Base-by-base conservation (phyloP, 768 basidiomycete genomes). In the Amanita polypyramis region DNA sequence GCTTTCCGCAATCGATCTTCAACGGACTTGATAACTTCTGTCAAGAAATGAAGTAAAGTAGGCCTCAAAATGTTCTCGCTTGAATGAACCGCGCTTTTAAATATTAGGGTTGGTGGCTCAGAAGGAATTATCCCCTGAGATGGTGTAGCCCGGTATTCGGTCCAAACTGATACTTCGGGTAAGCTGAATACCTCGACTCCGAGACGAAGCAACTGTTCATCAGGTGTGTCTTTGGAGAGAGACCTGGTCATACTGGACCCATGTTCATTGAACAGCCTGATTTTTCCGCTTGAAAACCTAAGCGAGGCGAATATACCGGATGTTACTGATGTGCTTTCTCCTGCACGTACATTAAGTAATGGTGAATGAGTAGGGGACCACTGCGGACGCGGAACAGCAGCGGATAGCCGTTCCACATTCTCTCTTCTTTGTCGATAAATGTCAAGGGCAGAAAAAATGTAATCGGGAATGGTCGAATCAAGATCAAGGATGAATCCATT, bases 41-140 rank as follows among this genome's bases (percentile, higher is more conserved):
- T 79, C 32, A 96, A 62, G 67, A 97, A 97, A 3, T 87, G 88
- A 7, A 98, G 68, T 8, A 97, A 66, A 4, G 77, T 81, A 0
- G 95, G 94, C 38, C 81, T 68, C 20, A 98, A 69, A 2, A 76
- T 81, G 59, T 98, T 98, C 51, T 81, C 76, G 58, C 92, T 96
- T 0, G 86, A 82, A 58, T 93, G 88, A 17, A 98, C 76, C n/a
- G 87, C 85, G 56, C 78, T 76, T 61, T 90, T 92, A 70, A 96
- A 84, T 52, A 88, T 70, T 23, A 95, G 67, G 2, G 74, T 70
- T 1, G 85, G 80, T 0, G 81, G 74, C 51, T 76, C 75, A 5
- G 52, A 53, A 12, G 67, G 65, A 6, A 52, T 52, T 3, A 64
- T 54, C 51, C 70, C 73, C 30, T 69, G 64, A 10, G 64, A 61